Evolutionary conservation across 176 grass and related monocot genomes (phyloP).

Genomic region (Triticum dicoccoides): DNA sequence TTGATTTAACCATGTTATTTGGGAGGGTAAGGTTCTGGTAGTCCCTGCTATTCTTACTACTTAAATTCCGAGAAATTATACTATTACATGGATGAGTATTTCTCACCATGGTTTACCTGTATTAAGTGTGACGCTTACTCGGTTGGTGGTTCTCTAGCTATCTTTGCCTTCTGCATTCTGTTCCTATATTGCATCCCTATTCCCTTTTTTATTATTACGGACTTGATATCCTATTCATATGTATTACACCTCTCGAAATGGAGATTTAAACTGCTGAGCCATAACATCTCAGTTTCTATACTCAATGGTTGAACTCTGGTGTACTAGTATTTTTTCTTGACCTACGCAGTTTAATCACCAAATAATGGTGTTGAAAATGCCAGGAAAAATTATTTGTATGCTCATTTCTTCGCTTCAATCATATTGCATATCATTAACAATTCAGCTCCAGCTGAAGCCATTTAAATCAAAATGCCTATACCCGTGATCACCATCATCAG

Average conservation of each 20-base stretch:
- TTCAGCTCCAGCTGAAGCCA: conserved; percentile 89
- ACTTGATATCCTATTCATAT: not conserved
- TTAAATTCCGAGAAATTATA: not conserved
- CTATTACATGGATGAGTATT: conserved; percentile 14
- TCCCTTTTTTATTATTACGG: not conserved
- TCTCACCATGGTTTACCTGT: not conserved
- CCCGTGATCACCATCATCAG: conserved; percentile 54
- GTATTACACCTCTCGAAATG: not conserved
- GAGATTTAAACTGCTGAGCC: conserved; percentile 1
- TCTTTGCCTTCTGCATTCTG: not conserved
- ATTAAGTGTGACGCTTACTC: not conserved
- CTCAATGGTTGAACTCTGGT: conserved; percentile 9
- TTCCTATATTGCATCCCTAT: not conserved
- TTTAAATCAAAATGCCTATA: conserved; percentile 88
- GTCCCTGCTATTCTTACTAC: not conserved
- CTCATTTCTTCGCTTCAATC: conserved; percentile 11
- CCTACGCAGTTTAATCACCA: not conserved
- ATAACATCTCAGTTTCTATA: not conserved
- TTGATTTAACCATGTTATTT: not conserved
- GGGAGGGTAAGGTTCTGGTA: not conserved
- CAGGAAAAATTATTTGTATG: conserved; percentile 31
- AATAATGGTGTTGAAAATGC: not conserved
- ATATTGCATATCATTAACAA: conserved; percentile 35
- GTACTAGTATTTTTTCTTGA: not conserved
- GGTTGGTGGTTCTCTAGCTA: conserved; percentile 1